Conservation (phyloP, 2,329 filamentous ascomycete species). For the Verticillium zaregamsianum region DNA sequence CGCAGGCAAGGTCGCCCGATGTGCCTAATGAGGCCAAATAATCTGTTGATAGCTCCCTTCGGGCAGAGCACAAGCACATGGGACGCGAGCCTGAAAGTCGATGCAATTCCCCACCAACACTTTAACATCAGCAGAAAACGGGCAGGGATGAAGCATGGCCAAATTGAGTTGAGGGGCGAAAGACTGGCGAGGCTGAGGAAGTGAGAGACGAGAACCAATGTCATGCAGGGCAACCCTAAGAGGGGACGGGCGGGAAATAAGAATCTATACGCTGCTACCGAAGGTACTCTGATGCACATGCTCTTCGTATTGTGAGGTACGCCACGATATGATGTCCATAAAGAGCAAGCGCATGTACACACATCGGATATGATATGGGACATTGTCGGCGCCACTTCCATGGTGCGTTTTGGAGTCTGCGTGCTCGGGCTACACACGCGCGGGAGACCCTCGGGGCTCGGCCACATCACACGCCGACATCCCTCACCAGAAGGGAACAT, state of each 20-base stretch:
- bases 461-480: not conserved
- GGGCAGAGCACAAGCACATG: not conserved
- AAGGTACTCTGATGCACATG: too few relatives aligned
- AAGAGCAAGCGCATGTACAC: not conserved
- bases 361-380: not conserved
- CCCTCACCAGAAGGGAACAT: not conserved
- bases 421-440: not conserved
- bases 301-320: too few relatives aligned
- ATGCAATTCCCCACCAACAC: not conserved
- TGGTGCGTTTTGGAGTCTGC: not conserved
- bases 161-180: not conserved
- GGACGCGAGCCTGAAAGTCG: not conserved
- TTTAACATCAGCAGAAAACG: not conserved
- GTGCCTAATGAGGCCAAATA: constrained; percentile 43
- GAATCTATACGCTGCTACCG: not conserved
- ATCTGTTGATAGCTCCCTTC: not conserved
- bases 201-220: not conserved
- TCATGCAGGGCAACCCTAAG: too few relatives aligned
- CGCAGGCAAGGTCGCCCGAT: constrained; percentile 28
- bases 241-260: not conserved
- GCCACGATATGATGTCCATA: not conserved
- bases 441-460: not conserved
- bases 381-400: not conserved
- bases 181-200: not conserved
- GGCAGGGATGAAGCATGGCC: not conserved